Percentiles rank a stretch among this genome's conserved stretches.
These are phyloP conservation scores for Austroboletus sp. DNA, from an alignment of 1,284 basidiomycete species.

Conservation along the genomic window DNA sequence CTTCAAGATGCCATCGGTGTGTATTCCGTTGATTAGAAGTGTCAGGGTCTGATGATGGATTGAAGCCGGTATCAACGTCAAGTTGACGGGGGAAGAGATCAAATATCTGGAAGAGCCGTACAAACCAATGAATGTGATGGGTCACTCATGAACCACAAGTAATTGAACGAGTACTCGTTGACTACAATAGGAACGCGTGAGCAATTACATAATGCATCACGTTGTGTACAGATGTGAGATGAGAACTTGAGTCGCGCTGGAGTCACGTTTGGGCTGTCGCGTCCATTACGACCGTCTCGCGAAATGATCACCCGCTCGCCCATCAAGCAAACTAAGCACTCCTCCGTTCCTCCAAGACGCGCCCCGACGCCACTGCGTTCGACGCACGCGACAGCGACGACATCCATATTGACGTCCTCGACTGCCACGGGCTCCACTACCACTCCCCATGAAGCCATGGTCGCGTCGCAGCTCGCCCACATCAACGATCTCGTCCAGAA, in stretches of 20 bases:
- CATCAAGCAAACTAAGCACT: constrained; percentile 18
- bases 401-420: constrained; percentile 27
- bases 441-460: constrained; percentile 46
- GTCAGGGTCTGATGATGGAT: constrained; percentile 1
- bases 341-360: constrained; percentile 15
- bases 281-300: not conserved
- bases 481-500: constrained; percentile 62
- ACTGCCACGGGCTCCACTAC: constrained; percentile 28
- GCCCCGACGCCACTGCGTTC: constrained; percentile 21
- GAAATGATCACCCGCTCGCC: constrained; percentile 28
- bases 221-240: too few species aligned
- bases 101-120: constrained; percentile 43
- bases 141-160: constrained; percentile 21
- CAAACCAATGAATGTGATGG: constrained; percentile 34
- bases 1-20: constrained; percentile 40
- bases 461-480: constrained; percentile 51
- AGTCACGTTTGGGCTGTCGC: too few species aligned
- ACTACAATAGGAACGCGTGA: too few species aligned
- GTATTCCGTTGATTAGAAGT: constrained; percentile 4
- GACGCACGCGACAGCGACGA: constrained; percentile 17
- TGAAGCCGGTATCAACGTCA: constrained; percentile 33
- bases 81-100: constrained; percentile 44
- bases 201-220: not conserved
- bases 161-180: not conserved
- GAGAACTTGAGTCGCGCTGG: too few species aligned